These are phyloP conservation scores for Hortaea sp. DNA, from an alignment of 2,329 filamentous ascomycete species.

Conservation along the genomic window DNA sequence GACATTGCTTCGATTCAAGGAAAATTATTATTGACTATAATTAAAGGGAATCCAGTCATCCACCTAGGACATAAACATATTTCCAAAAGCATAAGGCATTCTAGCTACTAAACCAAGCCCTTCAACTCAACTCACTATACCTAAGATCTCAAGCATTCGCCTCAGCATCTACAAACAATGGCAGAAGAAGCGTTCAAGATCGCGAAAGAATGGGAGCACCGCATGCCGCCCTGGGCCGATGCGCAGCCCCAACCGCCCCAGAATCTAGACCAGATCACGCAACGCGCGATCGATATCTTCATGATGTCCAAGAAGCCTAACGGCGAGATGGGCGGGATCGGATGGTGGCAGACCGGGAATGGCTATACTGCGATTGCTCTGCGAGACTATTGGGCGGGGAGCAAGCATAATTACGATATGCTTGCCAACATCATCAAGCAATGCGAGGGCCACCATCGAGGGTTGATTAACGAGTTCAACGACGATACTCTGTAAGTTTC, in stretches of 20 bases:
- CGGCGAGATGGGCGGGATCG: slow-evolving; percentile 18
- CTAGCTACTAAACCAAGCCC: too few species aligned
- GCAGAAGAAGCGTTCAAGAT: slow-evolving; percentile 1
- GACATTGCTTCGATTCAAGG: too few species aligned
- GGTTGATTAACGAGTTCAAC: slow-evolving; percentile 18
- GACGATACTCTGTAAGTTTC: slow-evolving; percentile 2
- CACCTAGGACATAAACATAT: too few species aligned
- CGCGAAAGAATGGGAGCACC: slow-evolving; percentile 1
- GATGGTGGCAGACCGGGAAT: slow-evolving; percentile 22
- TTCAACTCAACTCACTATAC: too few species aligned
- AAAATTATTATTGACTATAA: too few species aligned
- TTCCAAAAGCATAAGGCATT: too few species aligned
- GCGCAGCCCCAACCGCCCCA: not conserved
- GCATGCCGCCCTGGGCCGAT: slow-evolving; percentile 4
- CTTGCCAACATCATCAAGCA: slow-evolving; percentile 8
- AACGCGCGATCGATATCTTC: slow-evolving; percentile 16
- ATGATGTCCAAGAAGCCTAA: slow-evolving; percentile 12
- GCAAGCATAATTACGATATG: slow-evolving; percentile 10
- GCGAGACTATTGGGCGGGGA: slow-evolving; percentile 15
- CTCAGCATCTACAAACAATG: not conserved
- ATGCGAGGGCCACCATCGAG: slow-evolving; percentile 10
- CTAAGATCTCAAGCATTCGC: too few species aligned
- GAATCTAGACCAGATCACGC: slow-evolving; percentile 9
- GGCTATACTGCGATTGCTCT: slow-evolving; percentile 21
- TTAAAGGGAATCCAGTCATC: too few species aligned